A percentile compares a stretch with the other conserved stretches of the same genome.
Evolutionary conservation across 345 rosid species (phyloP).

Genomic region (Citrus inodora): DNA sequence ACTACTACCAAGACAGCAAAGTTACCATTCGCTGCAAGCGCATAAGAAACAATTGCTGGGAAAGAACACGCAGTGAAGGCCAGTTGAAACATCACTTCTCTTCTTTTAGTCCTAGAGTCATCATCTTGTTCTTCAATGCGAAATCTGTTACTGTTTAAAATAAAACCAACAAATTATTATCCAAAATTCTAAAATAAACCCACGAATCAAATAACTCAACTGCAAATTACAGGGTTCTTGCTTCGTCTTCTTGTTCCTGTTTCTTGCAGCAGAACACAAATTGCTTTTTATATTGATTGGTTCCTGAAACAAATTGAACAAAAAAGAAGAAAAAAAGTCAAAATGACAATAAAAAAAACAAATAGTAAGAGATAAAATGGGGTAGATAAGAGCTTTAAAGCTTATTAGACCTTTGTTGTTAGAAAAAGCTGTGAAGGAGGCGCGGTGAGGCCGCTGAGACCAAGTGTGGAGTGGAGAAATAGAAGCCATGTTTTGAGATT

Average conservation of each 20-base stretch:
- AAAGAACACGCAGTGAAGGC: conserved; percentile 44
- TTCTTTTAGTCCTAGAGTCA: conserved; percentile 40
- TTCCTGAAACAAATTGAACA: conserved; percentile 9
- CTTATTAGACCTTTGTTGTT: conserved; percentile 12
- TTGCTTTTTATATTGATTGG: conserved; percentile 16
- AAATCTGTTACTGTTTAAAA: conserved; percentile 10
- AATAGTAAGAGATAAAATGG: background rate
- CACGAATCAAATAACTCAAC: background rate
- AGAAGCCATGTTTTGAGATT: conserved; percentile 50
- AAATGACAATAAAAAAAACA: background rate
- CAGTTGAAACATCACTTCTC: conserved; percentile 48
- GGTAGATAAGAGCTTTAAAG: background rate
- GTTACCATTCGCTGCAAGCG: conserved; percentile 39
- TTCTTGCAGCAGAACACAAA: conserved; percentile 19
- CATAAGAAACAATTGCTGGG: conserved; percentile 36
- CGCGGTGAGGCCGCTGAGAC: conserved; percentile 17
- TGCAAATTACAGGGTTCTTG: background rate
- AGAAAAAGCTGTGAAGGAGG: conserved; percentile 24
- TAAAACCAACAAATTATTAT: background rate
- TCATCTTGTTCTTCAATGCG: background rate
- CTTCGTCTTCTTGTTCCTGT: conserved; percentile 1
- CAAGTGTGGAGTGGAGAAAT: conserved; percentile 36
- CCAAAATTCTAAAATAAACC: background rate
- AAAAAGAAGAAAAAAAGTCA: background rate
- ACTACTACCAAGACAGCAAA: background rate